Base-by-base conservation (phyloP, 176 grass and related monocot species). In the Olyra latifolia region DNA sequence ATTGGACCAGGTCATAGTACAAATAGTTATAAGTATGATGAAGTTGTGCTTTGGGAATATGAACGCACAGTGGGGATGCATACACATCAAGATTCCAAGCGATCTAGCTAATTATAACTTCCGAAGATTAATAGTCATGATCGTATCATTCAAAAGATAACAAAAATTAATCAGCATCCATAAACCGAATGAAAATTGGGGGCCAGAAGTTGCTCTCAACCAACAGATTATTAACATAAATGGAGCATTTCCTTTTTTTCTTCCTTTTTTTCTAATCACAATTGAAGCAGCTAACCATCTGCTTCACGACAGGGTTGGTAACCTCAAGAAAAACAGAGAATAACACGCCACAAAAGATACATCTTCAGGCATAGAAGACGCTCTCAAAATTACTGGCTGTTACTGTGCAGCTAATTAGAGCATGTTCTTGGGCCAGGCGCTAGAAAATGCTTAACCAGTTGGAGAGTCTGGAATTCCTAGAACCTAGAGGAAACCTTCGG, bases 401-500 rank as follows among this genome's bases (percentile, higher is more conserved):
- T 5, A 74, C 32, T 39, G 32, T 66, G 61, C 61, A 62, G 69
- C 23, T 59, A 47, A 39, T 41, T 73, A 41, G 49, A 60, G 22
- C 28, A 11, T 25, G 23, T 23, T 11, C 25, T 65, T n/a, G 22
- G 22, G n/a, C 40, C 69, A 66, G 43, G 44, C 35, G 15, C 58
- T 30, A 54, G 17, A 46, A 74, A 16, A 38, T 22, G 24, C 11
- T 25, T 63, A 40, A 30, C 44, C 63, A 49, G 22, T 49, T 39
- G 3, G 45, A 17, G 47, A 19, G 82, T 10, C n/a, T 2, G 3
- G 22, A 75, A 16, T 23, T 7, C 29, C 20, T 11, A 45, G 39
- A 72, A 62, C 74, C 85, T 95, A 98, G 27, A 98, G 88, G 81
- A 98, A 98, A 61, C 95, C 95, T 68, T 89, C 92, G 14, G 84